These are phyloP conservation scores for Saitozyma sp. DNA, from an alignment of 768 basidiomycete genomes.

Conservation along the genomic window DNA sequence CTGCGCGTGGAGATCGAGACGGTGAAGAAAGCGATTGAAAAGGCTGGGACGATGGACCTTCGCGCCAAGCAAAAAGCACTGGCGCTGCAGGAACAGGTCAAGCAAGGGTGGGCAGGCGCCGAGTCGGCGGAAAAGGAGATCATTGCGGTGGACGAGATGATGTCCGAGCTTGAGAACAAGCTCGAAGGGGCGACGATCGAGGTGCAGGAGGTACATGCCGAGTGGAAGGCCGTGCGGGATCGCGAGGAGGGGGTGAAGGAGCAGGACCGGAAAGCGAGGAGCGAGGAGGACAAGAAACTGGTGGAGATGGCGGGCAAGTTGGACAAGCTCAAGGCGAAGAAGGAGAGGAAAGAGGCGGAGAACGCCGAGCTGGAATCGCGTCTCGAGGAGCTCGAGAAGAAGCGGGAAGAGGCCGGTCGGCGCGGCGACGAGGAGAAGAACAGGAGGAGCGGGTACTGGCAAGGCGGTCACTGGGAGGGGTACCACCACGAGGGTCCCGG, in stretches of 20 bases:
- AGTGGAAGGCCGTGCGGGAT: conserved; percentile 29
- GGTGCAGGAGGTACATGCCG: conserved; percentile 27
- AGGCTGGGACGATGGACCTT: conserved; percentile 69
- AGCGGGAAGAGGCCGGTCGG: conserved; percentile 40
- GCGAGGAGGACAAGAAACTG: conserved; percentile 46
- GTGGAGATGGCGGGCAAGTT: conserved; percentile 35
- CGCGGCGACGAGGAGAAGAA: conserved; percentile 31
- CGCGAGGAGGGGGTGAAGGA: conserved; percentile 43
- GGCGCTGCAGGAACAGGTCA: conserved; percentile 83
- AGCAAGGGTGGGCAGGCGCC: conserved; percentile 67
- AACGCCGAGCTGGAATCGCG: conserved; percentile 39
- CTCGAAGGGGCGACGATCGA: conserved; percentile 30
- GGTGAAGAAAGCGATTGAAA: conserved; percentile 79
- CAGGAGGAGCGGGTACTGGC: conserved; percentile 6
- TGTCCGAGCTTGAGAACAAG: conserved; percentile 55
- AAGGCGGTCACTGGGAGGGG: conserved; percentile 15
- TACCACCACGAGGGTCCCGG: conserved; percentile 3
- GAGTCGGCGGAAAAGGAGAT: conserved; percentile 57
- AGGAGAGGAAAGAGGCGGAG: conserved; percentile 43
- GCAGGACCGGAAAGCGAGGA: conserved; percentile 30
- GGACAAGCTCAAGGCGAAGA: conserved; percentile 41
- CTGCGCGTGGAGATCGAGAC: conserved; percentile 81
- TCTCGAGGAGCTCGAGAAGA: conserved; percentile 42
- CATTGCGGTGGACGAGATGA: conserved; percentile 55
- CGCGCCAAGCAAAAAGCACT: conserved; percentile 83